Evolutionary conservation across 192 early-diverging fungal genomes (phyloP), one percentile per base, ranked within the genome.

Genomic region (Pilaira anomala): DNA sequence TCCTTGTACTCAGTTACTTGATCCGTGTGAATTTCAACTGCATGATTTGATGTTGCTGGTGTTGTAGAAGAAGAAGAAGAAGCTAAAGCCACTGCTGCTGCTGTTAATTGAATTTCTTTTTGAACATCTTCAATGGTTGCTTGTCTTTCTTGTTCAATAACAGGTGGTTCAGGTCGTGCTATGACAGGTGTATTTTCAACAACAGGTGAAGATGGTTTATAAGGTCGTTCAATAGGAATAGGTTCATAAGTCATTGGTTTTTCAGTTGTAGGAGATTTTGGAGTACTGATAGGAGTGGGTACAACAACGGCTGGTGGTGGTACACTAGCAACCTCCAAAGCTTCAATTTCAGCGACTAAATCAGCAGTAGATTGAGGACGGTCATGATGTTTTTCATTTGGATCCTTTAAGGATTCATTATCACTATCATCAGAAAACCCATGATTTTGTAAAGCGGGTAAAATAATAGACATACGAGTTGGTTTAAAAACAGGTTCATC

Each of bases 391-490:
- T 58, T 58, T 42, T 58, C 56, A 58, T 58, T 58, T 40, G 56
- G 56, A 58, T 58, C 56, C 33, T 41, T 33, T 21, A 58, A 24
- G 2, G 56, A 58, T 22, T 58, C 55, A 25, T 42, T 21, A 7
- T 58, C 56, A 29, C 30, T 18, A 30, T 53, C 56, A 42, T 58
- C 56, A 12, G 56, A 58, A 24, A 58, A 40, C 5, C 33, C 39
- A 24, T 28, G 22, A 22, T 39, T 58, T 8, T 58, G 56, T 13
- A 58, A 33, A 40, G 56, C 56, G 22, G 56, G 36, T 24, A 58
- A 39, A 24, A 58, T 58, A 58, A 58, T 39, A 3, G 56, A 58
- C 36, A 39, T 58, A 24, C 56, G 56, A 58, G 56, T 41, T 8
- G 56, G 19, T 19, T 58, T 55, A 33, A 11, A 13, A 18, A 33